A percentile compares a stretch with the other conserved stretches of the same genome.
phyloP scores from a whole-genome alignment of 148 eudicot species.

The Tetragonia tetragonoides region DNA sequence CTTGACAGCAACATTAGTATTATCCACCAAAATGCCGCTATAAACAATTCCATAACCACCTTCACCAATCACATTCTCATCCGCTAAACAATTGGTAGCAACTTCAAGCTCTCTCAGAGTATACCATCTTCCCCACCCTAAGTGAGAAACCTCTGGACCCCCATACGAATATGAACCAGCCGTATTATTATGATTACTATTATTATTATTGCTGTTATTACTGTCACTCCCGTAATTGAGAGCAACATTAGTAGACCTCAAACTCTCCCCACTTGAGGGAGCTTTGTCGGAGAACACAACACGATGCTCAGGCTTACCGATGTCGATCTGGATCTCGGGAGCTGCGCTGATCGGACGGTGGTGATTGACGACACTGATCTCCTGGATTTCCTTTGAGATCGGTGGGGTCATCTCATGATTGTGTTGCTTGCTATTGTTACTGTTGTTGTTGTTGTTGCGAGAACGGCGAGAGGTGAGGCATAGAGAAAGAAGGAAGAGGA shows the following conservation, averaged over 20 bases:
- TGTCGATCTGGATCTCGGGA: conserved; percentile 88
- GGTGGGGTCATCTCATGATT: conserved; percentile 33
- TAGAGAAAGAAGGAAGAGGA: conserved; percentile 81
- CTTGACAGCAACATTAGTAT: conserved; percentile 76
- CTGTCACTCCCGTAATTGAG: conserved; percentile 4
- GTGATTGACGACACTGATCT: conserved; percentile 39
- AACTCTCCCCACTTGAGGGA: conserved; percentile 84
- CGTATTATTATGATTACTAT: too few species aligned
- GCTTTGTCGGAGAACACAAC: conserved; percentile 79
- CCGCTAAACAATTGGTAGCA: conserved; percentile 69
- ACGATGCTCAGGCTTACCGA: conserved; percentile 84
- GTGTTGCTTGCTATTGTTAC: too few species aligned
- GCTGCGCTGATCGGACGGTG: conserved; percentile 34
- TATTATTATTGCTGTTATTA: conserved; percentile 8
- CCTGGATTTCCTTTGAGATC: conserved; percentile 67
- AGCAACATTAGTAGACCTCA: conserved; percentile 39
- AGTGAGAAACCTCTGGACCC: conserved; percentile 78
- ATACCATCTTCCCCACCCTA: conserved; percentile 96
- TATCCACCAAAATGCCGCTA: conserved; percentile 69
- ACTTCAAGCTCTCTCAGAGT: conserved; percentile 77
- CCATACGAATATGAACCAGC: conserved; percentile 39
- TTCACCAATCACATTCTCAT: conserved; percentile 93
- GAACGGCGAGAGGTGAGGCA: conserved; percentile 60
- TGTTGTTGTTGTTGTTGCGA: conserved; percentile 27
- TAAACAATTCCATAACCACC: conserved; percentile 97